Evolutionary conservation across 106 monocot genomes (phyloP).

Genomic region (Allium cepa): DNA sequence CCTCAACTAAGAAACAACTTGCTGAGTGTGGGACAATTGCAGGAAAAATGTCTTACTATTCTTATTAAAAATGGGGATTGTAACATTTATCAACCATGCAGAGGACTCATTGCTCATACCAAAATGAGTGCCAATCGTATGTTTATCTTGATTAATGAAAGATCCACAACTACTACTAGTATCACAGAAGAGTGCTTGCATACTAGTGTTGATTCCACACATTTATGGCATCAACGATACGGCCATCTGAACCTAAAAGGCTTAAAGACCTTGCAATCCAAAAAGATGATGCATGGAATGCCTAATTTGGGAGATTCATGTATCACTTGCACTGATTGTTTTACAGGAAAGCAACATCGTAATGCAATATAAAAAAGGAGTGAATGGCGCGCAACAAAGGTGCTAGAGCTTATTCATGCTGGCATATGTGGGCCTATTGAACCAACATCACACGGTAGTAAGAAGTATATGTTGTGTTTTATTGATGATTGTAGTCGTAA

Average conservation of each 20-base stretch:
- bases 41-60: neutral
- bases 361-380: neutral
- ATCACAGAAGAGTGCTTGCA: no score
- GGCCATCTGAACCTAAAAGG: neutral
- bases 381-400: neutral
- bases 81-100: neutral
- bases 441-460: no score
- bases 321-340: neutral
- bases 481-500: slow-evolving; percentile 1
- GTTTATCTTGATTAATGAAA: no score
- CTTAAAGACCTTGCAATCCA: neutral
- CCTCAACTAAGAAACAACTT: neutral
- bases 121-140: no score
- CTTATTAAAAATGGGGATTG: neutral
- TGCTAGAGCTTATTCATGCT: neutral
- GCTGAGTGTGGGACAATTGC: neutral
- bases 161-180: no score
- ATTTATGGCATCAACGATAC: neutral
- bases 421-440: no score
- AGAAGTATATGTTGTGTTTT: no score
- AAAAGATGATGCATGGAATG: neutral
- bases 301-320: neutral
- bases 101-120: neutral
- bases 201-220: no score
- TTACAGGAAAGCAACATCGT: neutral